A percentile compares a stretch with the other conserved stretches of the same genome.
Evolutionary conservation across 345 rosid genomes (phyloP).

Genomic region (Boechera divaricarpa): DNA sequence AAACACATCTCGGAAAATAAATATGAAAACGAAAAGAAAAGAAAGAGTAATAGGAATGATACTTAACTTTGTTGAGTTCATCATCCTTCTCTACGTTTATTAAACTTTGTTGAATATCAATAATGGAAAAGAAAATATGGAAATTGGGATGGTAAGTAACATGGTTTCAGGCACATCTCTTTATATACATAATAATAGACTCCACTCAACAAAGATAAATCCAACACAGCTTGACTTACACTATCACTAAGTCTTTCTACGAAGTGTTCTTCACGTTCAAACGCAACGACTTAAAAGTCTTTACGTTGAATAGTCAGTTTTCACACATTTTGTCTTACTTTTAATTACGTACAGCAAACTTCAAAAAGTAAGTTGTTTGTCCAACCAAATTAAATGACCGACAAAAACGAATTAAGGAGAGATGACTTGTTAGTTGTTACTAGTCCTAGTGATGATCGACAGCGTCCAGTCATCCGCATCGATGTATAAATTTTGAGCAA

Average conservation of each 20-base stretch:
- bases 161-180: background rate
- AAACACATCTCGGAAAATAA: no score
- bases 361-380: no score
- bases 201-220: background rate
- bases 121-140: background rate
- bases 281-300: background rate
- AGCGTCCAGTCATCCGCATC: no score
- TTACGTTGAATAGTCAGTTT: background rate
- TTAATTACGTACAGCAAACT: background rate
- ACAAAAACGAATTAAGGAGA: no score
- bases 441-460: no score
- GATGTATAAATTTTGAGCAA: no score
- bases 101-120: background rate
- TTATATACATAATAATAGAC: background rate
- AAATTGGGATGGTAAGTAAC: background rate
- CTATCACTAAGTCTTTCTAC: background rate
- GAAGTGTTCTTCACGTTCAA: background rate
- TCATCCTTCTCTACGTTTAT: background rate
- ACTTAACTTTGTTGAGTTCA: background rate
- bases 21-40: background rate
- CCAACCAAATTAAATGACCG: background rate
- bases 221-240: background rate
- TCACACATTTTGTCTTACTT: background rate
- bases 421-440: no score
- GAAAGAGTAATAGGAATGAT: background rate